Evolutionary conservation across 345 rosid genomes (phyloP).

Genomic region (Pelargonium nanum): DNA sequence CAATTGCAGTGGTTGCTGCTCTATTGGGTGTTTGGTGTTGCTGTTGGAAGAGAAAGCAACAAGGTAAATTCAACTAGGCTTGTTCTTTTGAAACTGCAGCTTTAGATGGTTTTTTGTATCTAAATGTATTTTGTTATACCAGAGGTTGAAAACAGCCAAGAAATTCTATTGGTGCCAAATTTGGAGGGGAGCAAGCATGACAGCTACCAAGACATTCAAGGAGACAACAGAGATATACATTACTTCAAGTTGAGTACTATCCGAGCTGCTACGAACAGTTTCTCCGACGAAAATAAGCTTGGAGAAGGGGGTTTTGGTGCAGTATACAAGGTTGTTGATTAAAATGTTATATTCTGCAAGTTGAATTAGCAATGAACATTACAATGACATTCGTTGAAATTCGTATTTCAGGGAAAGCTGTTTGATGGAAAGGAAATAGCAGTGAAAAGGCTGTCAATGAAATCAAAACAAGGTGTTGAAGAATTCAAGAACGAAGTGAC

Average conservation of each 20-base stretch:
- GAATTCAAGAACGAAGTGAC: constrained; percentile 19
- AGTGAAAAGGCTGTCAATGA: constrained; percentile 15
- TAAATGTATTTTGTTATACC: not conserved
- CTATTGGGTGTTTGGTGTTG: not conserved
- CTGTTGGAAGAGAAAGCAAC: not conserved
- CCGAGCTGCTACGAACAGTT: not conserved
- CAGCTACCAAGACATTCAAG: not conserved
- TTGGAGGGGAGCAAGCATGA: not conserved
- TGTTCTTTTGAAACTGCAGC: not conserved
- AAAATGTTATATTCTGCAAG: not conserved
- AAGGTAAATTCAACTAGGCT: not conserved
- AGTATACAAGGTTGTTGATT: not conserved
- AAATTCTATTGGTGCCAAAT: not conserved
- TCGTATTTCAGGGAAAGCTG: constrained; percentile 14
- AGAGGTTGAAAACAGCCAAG: not conserved
- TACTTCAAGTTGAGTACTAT: not conserved
- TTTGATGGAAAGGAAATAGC: constrained; percentile 10
- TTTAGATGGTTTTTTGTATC: not conserved
- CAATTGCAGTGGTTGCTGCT: not conserved
- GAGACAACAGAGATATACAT: not conserved
- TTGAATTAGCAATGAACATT: no score
- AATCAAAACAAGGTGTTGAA: constrained; percentile 15
- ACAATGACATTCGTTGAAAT: no score
- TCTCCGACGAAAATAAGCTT: constrained; percentile 4
- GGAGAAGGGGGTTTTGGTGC: no score